These are phyloP conservation scores for Vickermania ingenoplastis DNA, from an alignment of 208 protist species.

Conservation along the genomic window DNA sequence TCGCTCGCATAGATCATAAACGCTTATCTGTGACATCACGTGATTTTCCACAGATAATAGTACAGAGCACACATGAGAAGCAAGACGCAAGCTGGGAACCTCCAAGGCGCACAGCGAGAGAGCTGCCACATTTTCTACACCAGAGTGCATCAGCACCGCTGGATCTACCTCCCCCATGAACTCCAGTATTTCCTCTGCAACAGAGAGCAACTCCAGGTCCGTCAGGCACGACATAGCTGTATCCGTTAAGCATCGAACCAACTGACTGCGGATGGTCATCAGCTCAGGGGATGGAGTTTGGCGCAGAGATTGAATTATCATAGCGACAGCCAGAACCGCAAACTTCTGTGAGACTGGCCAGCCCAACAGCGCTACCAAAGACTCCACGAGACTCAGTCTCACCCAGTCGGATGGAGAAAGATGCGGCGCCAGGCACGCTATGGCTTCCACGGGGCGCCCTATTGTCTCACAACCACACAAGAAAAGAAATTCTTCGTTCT, in stretches of 20 bases:
- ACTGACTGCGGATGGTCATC: not conserved
- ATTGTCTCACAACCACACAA: too few species aligned
- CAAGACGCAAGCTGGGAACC: slow-evolving; percentile 66
- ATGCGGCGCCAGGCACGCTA: too few species aligned
- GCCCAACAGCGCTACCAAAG: too few species aligned
- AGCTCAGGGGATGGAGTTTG: too few species aligned
- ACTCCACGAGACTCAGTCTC: too few species aligned
- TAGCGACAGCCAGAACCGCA: too few species aligned
- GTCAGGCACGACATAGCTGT: not conserved
- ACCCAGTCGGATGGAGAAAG: too few species aligned
- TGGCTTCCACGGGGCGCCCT: too few species aligned
- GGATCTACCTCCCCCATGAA: slow-evolving; percentile 31
- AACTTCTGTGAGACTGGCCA: too few species aligned
- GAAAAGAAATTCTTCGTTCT: too few species aligned
- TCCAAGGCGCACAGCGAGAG: slow-evolving; percentile 26
- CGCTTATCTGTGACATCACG: slow-evolving; percentile 12
- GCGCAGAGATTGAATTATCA: too few species aligned
- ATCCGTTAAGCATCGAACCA: not conserved
- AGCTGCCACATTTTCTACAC: slow-evolving; percentile 13
- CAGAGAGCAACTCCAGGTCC: slow-evolving; percentile 3
- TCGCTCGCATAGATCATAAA: slow-evolving; percentile 18
- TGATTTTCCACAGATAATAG: slow-evolving; percentile 30
- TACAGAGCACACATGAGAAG: slow-evolving; percentile 22
- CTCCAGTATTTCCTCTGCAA: slow-evolving; percentile 39
- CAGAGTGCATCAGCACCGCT: slow-evolving; percentile 12